Conservation (phyloP, 441 rosid species). For the Populus trichocarpa region DNA sequence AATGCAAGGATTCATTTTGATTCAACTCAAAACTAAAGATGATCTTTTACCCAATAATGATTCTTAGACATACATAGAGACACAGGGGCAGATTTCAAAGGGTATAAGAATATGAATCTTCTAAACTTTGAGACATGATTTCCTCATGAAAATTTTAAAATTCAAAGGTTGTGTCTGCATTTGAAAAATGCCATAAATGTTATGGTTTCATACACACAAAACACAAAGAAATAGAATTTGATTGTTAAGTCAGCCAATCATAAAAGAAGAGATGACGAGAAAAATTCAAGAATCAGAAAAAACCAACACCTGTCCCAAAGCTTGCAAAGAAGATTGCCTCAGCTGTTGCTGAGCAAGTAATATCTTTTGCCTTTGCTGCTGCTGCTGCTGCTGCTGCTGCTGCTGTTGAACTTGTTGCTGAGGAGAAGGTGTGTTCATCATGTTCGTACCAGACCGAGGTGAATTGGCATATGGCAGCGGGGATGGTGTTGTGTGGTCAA, state of each 20-base stretch:
- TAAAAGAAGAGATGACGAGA: background rate
- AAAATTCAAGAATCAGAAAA: slow-evolving; percentile 1
- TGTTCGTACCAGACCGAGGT: slow-evolving; percentile 73
- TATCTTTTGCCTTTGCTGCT: slow-evolving; percentile 75
- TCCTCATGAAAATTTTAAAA: background rate
- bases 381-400: slow-evolving; percentile 39
- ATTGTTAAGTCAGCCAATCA: background rate
- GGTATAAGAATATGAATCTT: background rate
- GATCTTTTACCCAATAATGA: background rate
- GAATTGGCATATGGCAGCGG: slow-evolving; percentile 91
- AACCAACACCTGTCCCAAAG: slow-evolving; percentile 66
- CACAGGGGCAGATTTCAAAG: background rate
- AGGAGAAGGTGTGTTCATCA: slow-evolving; percentile 89
- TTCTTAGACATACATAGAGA: background rate
- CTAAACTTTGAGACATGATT: background rate
- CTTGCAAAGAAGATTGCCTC: slow-evolving; percentile 80
- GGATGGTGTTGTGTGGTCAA: slow-evolving; percentile 75
- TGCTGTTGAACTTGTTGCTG: slow-evolving; percentile 77
- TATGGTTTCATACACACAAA: background rate
- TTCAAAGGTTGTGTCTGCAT: background rate
- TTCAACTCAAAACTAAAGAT: background rate
- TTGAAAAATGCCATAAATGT: background rate
- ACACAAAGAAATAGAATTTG: background rate
- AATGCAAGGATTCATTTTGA: background rate
- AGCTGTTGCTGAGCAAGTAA: slow-evolving; percentile 80